Conservation (phyloP, 1,284 basidiomycete genomes). For the Cryptococcus hybrid region DNA sequence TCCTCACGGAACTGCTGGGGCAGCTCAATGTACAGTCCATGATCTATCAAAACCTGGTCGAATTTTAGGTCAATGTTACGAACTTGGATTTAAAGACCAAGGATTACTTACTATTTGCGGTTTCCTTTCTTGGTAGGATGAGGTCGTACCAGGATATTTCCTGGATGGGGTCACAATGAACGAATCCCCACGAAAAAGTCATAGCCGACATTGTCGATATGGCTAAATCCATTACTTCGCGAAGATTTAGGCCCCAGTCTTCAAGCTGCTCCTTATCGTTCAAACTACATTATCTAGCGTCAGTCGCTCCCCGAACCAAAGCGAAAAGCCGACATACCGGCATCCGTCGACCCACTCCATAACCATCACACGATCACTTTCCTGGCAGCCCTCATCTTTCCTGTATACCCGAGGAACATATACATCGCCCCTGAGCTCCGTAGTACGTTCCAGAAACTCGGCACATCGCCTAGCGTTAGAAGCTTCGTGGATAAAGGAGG, state of each 20-base stretch:
- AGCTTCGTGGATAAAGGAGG: conserved; percentile 71
- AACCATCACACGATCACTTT: conserved; percentile 71
- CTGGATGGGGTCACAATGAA: conserved; percentile 64
- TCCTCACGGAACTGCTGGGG: conserved; percentile 64
- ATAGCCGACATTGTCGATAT: conserved; percentile 72
- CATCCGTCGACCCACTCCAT: conserved; percentile 78
- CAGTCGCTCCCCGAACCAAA: not conserved
- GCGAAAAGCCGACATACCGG: conserved; percentile 26
- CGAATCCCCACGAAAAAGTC: conserved; percentile 86
- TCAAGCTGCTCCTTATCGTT: conserved; percentile 60
- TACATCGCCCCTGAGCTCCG: conserved; percentile 65
- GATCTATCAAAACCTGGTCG: conserved; percentile 66
- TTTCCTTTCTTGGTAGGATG: conserved; percentile 60
- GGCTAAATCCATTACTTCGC: conserved; percentile 53
- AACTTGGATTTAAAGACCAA: conserved; percentile 5
- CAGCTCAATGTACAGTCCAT: conserved; percentile 76
- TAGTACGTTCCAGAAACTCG: conserved; percentile 49
- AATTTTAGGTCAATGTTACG: not conserved
- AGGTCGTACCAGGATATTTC: conserved; percentile 78
- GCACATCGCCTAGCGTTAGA: conserved; percentile 48
- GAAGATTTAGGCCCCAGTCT: conserved; percentile 51
- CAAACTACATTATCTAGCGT: conserved; percentile 50
- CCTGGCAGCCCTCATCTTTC: conserved; percentile 57
- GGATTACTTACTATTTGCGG: conserved; percentile 64
- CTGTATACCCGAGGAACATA: conserved; percentile 76